phyloP scores from a whole-genome alignment of 257 asterid species.

The Solanum paucissectum region DNA sequence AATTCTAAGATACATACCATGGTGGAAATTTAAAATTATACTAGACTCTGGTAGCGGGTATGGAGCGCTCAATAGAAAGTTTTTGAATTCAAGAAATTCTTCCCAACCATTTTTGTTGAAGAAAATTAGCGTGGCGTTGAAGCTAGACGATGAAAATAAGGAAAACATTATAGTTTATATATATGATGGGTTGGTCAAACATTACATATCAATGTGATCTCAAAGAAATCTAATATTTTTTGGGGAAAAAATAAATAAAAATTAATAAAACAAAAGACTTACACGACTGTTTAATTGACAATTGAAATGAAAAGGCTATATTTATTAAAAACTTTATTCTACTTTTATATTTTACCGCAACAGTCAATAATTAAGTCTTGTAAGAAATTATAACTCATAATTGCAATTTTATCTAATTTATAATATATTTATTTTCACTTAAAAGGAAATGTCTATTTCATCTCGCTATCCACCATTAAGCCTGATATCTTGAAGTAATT shows the following conservation, averaged over 20 bases:
- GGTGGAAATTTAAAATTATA: too few relatives aligned
- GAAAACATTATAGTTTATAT: neutral
- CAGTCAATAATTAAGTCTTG: neutral
- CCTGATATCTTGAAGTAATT: neutral
- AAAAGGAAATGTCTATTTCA: neutral
- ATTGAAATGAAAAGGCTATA: too few relatives aligned
- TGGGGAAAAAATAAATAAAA: too few relatives aligned
- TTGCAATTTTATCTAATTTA: too few relatives aligned
- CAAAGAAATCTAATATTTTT: too few relatives aligned
- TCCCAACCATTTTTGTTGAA: neutral
- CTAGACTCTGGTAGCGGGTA: too few relatives aligned
- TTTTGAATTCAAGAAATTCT: neutral
- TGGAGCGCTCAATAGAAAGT: rapidly evolving
- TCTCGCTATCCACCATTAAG: neutral
- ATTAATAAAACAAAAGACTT: too few relatives aligned
- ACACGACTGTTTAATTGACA: too few relatives aligned
- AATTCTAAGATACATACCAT: neutral
- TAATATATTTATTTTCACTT: too few relatives aligned
- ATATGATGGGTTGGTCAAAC: neutral
- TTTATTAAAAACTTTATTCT: too few relatives aligned
- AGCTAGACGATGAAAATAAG: too few relatives aligned
- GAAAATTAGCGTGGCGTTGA: neutral
- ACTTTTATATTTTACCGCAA: neutral
- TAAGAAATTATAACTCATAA: neutral
- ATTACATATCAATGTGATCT: too few relatives aligned